Evolutionary conservation across 140 eudicot genomes (phyloP).

Genomic region (Oenanthe javanica): DNA sequence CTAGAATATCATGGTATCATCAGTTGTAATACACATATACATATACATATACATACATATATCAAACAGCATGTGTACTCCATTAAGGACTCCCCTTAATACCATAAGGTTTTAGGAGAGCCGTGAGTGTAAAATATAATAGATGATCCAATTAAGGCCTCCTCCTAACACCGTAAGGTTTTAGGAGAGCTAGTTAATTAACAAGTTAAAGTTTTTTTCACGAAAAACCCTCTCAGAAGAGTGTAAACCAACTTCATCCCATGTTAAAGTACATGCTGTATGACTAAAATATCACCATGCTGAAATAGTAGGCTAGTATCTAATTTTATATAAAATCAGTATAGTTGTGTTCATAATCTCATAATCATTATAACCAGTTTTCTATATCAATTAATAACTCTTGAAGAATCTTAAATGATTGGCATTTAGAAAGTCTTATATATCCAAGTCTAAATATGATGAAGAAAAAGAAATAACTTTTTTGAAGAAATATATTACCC

Average conservation of each 20-base stretch:
- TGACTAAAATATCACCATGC: neutral
- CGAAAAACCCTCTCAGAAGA: neutral
- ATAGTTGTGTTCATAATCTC: neutral
- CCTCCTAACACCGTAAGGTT: neutral
- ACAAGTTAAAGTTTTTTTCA: neutral
- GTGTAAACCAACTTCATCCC: neutral
- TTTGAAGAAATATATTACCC: conserved; percentile 41
- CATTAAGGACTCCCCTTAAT: neutral
- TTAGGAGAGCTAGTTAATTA: neutral
- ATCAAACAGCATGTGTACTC: neutral
- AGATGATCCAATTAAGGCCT: neutral
- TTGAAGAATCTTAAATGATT: neutral
- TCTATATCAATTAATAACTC: neutral
- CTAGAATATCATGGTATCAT: neutral
- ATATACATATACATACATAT: too few species aligned
- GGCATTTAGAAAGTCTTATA: neutral
- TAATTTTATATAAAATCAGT: neutral
- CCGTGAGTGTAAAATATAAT: neutral
- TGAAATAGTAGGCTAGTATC: neutral
- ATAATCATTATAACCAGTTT: neutral
- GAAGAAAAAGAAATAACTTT: neutral
- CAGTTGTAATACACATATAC: neutral
- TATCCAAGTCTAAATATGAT: conserved; percentile 11
- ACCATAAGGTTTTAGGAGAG: too few species aligned
- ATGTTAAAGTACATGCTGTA: neutral